Base-by-base conservation (phyloP, 2,329 filamentous ascomycete genomes). In the Xylariaceae sp. region DNA sequence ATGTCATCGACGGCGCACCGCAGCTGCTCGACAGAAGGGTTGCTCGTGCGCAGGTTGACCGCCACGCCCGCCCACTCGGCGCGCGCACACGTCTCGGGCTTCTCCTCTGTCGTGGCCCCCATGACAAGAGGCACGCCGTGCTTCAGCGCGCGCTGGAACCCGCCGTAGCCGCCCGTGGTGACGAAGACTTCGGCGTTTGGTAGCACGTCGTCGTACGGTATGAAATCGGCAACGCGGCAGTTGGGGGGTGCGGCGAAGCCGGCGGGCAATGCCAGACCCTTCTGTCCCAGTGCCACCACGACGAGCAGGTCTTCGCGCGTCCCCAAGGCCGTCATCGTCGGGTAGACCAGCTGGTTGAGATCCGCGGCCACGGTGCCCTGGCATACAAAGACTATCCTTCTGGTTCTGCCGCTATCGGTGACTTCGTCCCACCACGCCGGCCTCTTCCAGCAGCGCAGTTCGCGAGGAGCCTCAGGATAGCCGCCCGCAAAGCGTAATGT, bases 341-440 rank as follows among this genome's bases (percentile, higher is more conserved):
- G 68, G 2, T 66, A 40, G 11, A 72, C 43, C 3, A 74, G 56
- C 19, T 69, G 52, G 6, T 44, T 43, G 36, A 60, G 61, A 13
- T 64, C 48, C 14, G 45, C 42, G 7, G 55, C 58, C 3, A 67
- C 43, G 3, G 68, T 73, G 5, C 70, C 69, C 42, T 72, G 68
- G 1, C 60, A 57, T 5, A 72, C 66, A n/a, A n/a, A n/a, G n/a
- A n/a, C n/a, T n/a, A n/a, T n/a, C n/a, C n/a, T n/a, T n/a, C n/a
- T n/a, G n/a, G n/a, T n/a, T n/a, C n/a, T n/a, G n/a, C n/a, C n/a
- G n/a, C n/a, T n/a, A n/a, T 44, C 34, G 8, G 55, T 45, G n/a
- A 73, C 51, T 4, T 64, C 59, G 3, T 52, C 32, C 66, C 66
- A 74, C 63, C 66, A 74, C 5, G 44, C 18, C 1, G 70, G 69